Base-by-base conservation (phyloP, 495 filamentous ascomycete species). In the Staphylotrichum tortipilum region DNA sequence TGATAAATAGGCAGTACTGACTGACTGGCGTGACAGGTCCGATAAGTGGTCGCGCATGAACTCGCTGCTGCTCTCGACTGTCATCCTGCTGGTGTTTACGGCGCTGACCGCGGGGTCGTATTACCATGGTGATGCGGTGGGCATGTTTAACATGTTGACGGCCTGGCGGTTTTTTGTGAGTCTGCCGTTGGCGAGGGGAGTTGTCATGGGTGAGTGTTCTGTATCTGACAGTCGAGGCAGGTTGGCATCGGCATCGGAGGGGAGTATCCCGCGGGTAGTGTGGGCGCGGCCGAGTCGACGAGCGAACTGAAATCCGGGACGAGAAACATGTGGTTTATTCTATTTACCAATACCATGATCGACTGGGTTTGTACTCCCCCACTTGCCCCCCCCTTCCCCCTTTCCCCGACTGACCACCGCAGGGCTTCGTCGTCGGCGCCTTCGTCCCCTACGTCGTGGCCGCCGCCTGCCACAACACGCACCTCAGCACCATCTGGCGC, bases 341-440 rank as follows among this genome's bases (percentile, higher is more conserved):
- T 94, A 55, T 95, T 94, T 66, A 96, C 89, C 37, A 95, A 95
- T 68, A 77, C 86, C 29, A 82, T 86, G 71, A 94, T 96, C 52
- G 87, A 94, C 62, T 76, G 70, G 72, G 59, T 67, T 23, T 21
- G 59, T 58, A 12, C 2, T 39, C 11, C n/a, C 30, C 29, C 8
- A 6, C 7, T 19, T 5, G 8, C 7, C 2, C 14, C 4, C 1
- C n/a, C 12, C 26, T 76, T 21, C 30, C 28, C 12, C 9, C 12
- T 40, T 3, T 14, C 10, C n/a, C n/a, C n/a, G n/a, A 18, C 19
- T 39, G 49, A 28, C 48, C 31, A 47, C 29, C 19, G 9, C 24
- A 64, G 58, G 88, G 83, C 0, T 91, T 86, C 43, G 84, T 92
- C 4, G 67, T 86, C 35, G 81, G 85, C 2, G 79, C 86, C 0